phyloP scores from a whole-genome alignment of 441 rosid species.

The Erysimum pusillum region DNA sequence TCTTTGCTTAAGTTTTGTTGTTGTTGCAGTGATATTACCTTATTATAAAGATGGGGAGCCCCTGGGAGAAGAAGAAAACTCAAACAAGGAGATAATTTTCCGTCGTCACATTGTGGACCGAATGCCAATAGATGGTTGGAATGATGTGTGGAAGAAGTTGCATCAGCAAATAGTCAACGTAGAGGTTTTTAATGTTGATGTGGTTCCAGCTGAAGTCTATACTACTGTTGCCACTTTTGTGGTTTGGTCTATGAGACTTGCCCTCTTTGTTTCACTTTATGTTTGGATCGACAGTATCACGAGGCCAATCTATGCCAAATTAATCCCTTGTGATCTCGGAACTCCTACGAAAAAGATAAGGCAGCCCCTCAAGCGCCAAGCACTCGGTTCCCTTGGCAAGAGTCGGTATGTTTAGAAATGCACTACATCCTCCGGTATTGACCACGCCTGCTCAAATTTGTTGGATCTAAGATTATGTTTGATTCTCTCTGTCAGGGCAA shows the following conservation, averaged over 20 bases:
- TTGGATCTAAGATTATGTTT: conserved; percentile 23
- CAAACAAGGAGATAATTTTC: conserved; percentile 69
- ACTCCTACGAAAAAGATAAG: conserved; percentile 61
- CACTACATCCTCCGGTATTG: conserved; percentile 2
- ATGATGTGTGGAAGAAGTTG: conserved; percentile 93
- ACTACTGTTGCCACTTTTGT: conserved; percentile 88
- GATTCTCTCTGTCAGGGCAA: conserved; percentile 64
- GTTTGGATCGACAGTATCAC: conserved; percentile 80
- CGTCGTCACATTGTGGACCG: conserved; percentile 89
- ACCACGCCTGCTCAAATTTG: conserved; percentile 3
- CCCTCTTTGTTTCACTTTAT: conserved; percentile 76
- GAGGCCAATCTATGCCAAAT: conserved; percentile 92
- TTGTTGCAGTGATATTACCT: conserved; percentile 82
- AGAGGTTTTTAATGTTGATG: conserved; percentile 77
- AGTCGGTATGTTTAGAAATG: conserved; percentile 70
- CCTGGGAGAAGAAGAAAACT: conserved; percentile 48
- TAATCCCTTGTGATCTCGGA: conserved; percentile 96
- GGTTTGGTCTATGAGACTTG: conserved; percentile 94
- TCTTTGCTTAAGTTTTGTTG: conserved; percentile 14
- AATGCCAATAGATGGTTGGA: conserved; percentile 98
- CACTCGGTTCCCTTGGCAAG: conserved; percentile 94
- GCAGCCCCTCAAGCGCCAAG: conserved; percentile 75
- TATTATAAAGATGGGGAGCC: conserved; percentile 75
- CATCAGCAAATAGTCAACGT: conserved; percentile 90
- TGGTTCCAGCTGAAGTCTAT: conserved; percentile 85